These are phyloP conservation scores for Mortierella sp. DNA, from an alignment of 371 early-diverging fungal genomes.

Conservation along the genomic window DNA sequence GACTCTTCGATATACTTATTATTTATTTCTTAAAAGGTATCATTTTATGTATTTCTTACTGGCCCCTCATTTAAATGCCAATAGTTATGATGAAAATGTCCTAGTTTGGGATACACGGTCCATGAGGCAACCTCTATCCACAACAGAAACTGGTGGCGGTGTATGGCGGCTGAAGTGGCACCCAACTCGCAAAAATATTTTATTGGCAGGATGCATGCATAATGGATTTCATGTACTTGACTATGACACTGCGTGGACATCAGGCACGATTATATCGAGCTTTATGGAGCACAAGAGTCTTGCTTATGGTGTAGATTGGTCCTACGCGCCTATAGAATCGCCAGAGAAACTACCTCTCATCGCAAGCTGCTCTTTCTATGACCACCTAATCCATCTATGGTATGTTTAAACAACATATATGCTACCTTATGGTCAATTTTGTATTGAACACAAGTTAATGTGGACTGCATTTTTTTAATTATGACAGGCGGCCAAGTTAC, in stretches of 20 bases:
- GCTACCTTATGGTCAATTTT: background rate
- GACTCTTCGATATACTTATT: background rate
- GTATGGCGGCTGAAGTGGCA: constrained; percentile 97
- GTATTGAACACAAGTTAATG: background rate
- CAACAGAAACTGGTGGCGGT: constrained; percentile 84
- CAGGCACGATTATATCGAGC: constrained; percentile 32
- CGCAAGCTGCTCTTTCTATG: constrained; percentile 95
- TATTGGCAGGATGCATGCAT: constrained; percentile 93
- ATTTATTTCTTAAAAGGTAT: background rate
- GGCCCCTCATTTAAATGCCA: background rate
- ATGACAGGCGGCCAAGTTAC: too few relatives aligned
- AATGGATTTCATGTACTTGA: constrained; percentile 77
- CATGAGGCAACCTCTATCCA: constrained; percentile 79
- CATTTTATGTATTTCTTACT: background rate
- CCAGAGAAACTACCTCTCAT: constrained; percentile 59
- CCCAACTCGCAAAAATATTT: constrained; percentile 69
- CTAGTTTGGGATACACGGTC: constrained; percentile 90
- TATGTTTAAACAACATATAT: constrained; percentile 26
- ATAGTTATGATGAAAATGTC: constrained; percentile 87
- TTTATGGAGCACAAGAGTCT: constrained; percentile 86
- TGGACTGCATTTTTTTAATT: too few relatives aligned
- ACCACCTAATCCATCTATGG: constrained; percentile 91
- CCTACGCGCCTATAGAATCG: constrained; percentile 54
- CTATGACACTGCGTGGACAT: constrained; percentile 32
- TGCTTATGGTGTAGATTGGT: constrained; percentile 96